These are phyloP conservation scores for Arthrobotrys pseudoclavata DNA, from an alignment of 2,329 filamentous ascomycete species.

Conservation along the genomic window DNA sequence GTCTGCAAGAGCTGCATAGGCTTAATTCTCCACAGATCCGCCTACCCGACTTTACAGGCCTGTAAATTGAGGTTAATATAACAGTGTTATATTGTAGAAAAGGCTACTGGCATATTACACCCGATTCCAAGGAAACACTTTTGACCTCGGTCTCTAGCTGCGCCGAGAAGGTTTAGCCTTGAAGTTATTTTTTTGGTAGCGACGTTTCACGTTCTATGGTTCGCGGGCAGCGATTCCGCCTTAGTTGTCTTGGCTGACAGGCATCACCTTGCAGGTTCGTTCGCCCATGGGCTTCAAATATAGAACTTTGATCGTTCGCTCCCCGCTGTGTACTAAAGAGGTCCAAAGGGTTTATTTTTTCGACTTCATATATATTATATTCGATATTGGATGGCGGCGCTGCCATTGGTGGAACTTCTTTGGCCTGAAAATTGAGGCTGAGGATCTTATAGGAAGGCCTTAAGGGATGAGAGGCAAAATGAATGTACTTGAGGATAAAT, in stretches of 20 bases:
- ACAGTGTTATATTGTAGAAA: conserved; percentile 10
- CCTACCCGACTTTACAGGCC: neutral
- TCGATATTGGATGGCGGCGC: conserved; percentile 13
- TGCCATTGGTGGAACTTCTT: conserved; percentile 48
- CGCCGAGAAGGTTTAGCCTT: conserved; percentile 19
- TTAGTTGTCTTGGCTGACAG: conserved; percentile 41
- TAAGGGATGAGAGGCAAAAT: neutral
- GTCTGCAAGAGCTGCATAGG: conserved; percentile 18
- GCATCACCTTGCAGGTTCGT: neutral
- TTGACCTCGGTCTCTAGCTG: conserved; percentile 24
- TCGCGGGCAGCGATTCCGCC: conserved; percentile 48
- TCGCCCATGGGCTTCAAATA: conserved; percentile 5
- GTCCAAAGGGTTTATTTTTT: neutral
- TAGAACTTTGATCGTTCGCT: neutral
- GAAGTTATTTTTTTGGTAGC: conserved; percentile 31
- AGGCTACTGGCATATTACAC: neutral
- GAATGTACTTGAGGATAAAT: neutral
- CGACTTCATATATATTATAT: neutral
- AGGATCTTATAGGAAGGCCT: neutral
- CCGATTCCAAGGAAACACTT: conserved; percentile 2
- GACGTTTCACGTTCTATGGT: conserved; percentile 31
- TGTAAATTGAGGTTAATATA: conserved; percentile 7
- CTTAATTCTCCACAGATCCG: conserved; percentile 19
- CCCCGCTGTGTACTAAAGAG: neutral
- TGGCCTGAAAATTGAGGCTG: neutral